Conservation (phyloP, 768 basidiomycete genomes). For the Naematelia aurantialba region DNA sequence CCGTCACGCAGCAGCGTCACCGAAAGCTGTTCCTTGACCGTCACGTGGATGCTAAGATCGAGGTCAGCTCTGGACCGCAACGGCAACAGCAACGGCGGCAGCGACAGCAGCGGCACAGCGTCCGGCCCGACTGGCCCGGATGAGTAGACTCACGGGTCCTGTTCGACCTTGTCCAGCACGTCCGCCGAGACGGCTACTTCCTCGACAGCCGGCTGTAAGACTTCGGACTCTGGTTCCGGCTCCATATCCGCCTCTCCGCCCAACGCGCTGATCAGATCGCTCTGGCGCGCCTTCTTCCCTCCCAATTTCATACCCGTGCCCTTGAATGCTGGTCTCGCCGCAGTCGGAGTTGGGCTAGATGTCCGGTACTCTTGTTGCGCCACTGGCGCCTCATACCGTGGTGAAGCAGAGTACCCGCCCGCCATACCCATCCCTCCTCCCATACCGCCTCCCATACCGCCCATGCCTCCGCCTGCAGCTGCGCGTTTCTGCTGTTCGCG, state of each 20-base stretch:
- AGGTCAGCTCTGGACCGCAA: too few relatives aligned
- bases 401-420: constrained; percentile 66
- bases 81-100: too few relatives aligned
- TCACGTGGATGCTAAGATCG: constrained; percentile 87
- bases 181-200: constrained; percentile 45
- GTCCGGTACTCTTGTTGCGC: constrained; percentile 34
- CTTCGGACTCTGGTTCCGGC: constrained; percentile 31
- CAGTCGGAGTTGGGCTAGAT: constrained; percentile 28
- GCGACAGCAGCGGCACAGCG: too few relatives aligned
- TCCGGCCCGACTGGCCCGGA: too few relatives aligned
- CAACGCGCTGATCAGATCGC: constrained; percentile 79
- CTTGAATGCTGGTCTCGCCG: constrained; percentile 72
- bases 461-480: constrained; percentile 45
- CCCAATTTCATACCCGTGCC: constrained; percentile 95
- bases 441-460: constrained; percentile 56
- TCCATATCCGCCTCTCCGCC: constrained; percentile 61
- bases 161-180: constrained; percentile 65
- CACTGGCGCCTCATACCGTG: constrained; percentile 62
- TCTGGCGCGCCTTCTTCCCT: constrained; percentile 82
- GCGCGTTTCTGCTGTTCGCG: constrained; percentile 77
- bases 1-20: constrained; percentile 83
- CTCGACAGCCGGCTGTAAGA: constrained; percentile 54
- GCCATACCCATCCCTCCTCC: constrained; percentile 58
- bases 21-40: constrained; percentile 76
- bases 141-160: constrained; percentile 62